Evolutionary conservation across 352 stramenopile genomes (phyloP), one percentile per base, ranked within the genome.

Genomic region (Phytophthora hybrid): DNA sequence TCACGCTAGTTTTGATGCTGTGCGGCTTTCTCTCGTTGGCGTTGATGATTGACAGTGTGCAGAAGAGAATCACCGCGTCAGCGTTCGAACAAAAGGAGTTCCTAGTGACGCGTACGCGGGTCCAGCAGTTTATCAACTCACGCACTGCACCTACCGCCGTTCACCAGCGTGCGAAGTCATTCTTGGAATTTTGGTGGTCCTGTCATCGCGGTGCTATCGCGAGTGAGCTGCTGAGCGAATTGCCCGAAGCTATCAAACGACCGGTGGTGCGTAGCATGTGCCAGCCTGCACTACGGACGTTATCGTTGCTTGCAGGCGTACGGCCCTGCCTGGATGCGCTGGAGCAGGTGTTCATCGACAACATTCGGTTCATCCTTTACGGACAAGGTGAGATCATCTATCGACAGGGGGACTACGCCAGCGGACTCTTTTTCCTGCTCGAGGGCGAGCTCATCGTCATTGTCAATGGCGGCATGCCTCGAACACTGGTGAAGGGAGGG

Each of bases 161-260:
- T 41, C 73, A 89, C 23, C 81, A 85, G 31, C 83, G 82, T 1
- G 84, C 85, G 0, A 81, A 87, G 46, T 79, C 82, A 1, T 92
- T 90, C 41, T 59, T 92, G 13, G 84, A 92, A 26, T 92, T 89
- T 68, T 92, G 84, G 84, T 92, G 84, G 84, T 87, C 76, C 4
- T 83, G 75, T 0, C 84, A 92, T 57, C 81, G 81, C 9, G 84
- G 84, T 9, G 82, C 84, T 0, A 79, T 88, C 23, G 82, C 78
- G 10, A 68, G 73, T 6, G 79, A 90, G 5, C 51, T 92, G 4
- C 34, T 92, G 4, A 74, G 78, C 29, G 84, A 90, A 18, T 71
- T 92, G 1, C 84, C 84, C 0, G 77, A 85, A 39, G 78, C 74
- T 0, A 87, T 92, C 49, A 84, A 83, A 14, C 82, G 81, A 0